Evolutionary conservation across 768 basidiomycete genomes (phyloP).

Genomic region (Rhodotorula kratochvilovae): DNA sequence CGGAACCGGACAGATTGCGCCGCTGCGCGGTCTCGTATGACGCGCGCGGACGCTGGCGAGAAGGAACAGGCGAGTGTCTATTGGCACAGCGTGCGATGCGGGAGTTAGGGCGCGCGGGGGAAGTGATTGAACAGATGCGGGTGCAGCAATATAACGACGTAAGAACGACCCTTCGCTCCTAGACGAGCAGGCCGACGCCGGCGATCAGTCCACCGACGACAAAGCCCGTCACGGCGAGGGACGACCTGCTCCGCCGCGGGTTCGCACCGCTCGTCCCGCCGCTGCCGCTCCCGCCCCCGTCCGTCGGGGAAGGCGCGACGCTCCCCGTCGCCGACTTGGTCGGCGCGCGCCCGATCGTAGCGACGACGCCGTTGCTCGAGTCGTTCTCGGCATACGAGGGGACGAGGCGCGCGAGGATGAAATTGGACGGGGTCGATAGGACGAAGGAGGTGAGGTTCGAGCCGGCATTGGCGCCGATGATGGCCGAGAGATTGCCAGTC

Average conservation of each 20-base stretch:
- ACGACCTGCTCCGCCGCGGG: not conserved
- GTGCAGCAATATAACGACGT: no score
- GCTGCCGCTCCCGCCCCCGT: not conserved
- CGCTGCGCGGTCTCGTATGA: no score
- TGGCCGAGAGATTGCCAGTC: not conserved
- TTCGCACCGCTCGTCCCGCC: not conserved
- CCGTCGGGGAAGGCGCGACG: not conserved
- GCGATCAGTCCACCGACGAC: not conserved
- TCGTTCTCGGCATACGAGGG: not conserved
- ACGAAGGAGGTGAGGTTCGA: not conserved
- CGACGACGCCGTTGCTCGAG: slow-evolving; percentile 14
- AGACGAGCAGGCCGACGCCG: not conserved
- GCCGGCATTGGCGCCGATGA: not conserved
- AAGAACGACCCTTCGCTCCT: no score
- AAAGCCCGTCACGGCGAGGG: not conserved
- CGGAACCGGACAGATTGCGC: no score
- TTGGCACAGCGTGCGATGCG: no score
- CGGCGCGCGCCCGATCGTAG: slow-evolving; percentile 8
- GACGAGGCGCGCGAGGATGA: slow-evolving; percentile 5
- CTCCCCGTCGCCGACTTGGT: not conserved
- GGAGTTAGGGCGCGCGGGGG: no score
- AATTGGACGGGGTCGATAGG: not conserved
- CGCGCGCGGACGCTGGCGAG: no score
- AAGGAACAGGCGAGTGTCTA: no score
- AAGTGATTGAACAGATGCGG: no score